These are phyloP conservation scores for Scutellaria barbata DNA, from an alignment of 257 asterid genomes.

Conservation along the genomic window DNA sequence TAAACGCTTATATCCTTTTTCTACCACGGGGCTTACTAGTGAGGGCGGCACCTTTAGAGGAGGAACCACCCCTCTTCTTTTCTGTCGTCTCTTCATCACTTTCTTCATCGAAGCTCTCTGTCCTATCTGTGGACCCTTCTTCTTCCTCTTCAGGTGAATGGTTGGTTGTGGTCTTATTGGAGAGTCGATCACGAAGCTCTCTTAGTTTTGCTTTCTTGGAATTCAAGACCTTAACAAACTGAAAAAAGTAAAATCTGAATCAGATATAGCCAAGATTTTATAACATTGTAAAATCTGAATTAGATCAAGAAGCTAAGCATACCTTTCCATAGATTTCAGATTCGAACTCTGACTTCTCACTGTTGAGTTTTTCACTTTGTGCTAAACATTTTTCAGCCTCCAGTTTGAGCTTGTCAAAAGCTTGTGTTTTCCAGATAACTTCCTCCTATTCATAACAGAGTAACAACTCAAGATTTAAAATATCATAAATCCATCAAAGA, in stretches of 20 bases:
- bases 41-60: conserved; percentile 54
- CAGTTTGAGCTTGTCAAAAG: conserved; percentile 60
- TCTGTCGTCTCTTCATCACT: conserved; percentile 56
- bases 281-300: not conserved
- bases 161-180: conserved; percentile 44
- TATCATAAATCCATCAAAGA: not conserved
- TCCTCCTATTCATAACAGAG: conserved; percentile 68
- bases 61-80: conserved; percentile 25
- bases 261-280: not conserved
- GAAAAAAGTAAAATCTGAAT: conserved; percentile 33
- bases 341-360: conserved; percentile 77
- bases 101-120: conserved; percentile 68
- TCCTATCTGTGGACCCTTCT: conserved; percentile 64
- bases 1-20: conserved; percentile 58
- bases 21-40: conserved; percentile 59
- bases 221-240: conserved; percentile 80
- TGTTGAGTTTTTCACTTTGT: conserved; percentile 75
- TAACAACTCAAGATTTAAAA: conserved; percentile 1
- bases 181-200: conserved; percentile 73
- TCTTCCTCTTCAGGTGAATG: conserved; percentile 43
- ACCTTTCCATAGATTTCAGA: conserved; percentile 81
- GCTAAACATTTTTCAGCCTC: conserved; percentile 87
- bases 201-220: conserved; percentile 91
- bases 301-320: not conserved
- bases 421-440: conserved; percentile 71